phyloP scores from a whole-genome alignment of 108 stramenopile species.

The Bacterosira constricta region DNA sequence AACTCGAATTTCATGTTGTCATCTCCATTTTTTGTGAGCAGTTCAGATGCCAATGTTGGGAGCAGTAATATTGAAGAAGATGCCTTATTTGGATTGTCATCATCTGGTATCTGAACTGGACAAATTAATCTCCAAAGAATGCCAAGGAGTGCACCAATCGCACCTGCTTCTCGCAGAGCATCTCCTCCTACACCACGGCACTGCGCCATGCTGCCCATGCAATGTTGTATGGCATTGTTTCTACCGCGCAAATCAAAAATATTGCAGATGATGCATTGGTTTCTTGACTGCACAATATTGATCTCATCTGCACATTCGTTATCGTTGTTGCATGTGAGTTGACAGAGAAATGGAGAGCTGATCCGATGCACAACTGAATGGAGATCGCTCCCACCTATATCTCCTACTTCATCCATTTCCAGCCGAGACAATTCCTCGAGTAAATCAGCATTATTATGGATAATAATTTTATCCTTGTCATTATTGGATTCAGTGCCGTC shows the following conservation, averaged over 20 bases:
- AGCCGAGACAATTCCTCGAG: neutral
- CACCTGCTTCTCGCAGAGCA: constrained; percentile 42
- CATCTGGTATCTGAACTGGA: neutral
- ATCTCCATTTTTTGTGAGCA: no score
- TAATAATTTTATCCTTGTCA: neutral
- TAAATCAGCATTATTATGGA: neutral
- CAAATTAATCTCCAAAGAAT: constrained; percentile 27
- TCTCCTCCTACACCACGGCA: constrained; percentile 49
- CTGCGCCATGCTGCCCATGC: constrained; percentile 55
- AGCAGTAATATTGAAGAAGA: constrained; percentile 5
- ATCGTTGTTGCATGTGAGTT: neutral
- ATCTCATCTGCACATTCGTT: neutral
- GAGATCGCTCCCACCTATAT: neutral
- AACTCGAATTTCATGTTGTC: neutral
- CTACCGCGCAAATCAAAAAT: constrained; percentile 25
- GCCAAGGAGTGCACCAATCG: constrained; percentile 34
- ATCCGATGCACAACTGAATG: neutral
- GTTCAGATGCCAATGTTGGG: neutral
- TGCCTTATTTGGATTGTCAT: constrained; percentile 6
- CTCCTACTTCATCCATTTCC: neutral
- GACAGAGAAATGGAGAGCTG: neutral
- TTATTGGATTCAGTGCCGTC: neutral
- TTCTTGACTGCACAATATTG: neutral
- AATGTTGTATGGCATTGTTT: constrained; percentile 19
- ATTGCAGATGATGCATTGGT: constrained; percentile 24